Conservation (phyloP, 2,329 filamentous ascomycete species). For the Neurospora sp. region DNA sequence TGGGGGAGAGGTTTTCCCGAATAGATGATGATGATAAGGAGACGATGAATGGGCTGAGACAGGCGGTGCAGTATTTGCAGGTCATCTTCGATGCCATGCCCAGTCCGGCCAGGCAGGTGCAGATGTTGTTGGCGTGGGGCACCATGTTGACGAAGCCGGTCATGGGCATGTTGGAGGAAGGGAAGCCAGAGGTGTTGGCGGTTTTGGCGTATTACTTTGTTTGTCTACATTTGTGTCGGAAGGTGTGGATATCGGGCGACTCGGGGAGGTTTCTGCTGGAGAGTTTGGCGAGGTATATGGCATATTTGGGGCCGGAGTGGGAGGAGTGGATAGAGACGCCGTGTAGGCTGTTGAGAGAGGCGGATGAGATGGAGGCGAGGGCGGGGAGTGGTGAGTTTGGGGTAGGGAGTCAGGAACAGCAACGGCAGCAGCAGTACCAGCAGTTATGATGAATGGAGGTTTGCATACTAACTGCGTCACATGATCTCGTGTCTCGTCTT, state of each 20-base stretch:
- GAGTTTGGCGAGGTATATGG: slow-evolving; percentile 10
- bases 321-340: slow-evolving; percentile 20
- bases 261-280: slow-evolving; percentile 21
- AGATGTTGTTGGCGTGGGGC: slow-evolving; percentile 26
- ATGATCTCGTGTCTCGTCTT: neutral
- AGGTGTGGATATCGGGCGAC: slow-evolving; percentile 25
- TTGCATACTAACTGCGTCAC: neutral
- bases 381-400: neutral
- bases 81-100: slow-evolving; percentile 20
- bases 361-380: slow-evolving; percentile 1
- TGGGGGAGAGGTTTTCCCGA: neutral
- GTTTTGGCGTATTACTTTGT: slow-evolving; percentile 33
- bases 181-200: slow-evolving; percentile 29
- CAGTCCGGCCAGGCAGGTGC: slow-evolving; percentile 7
- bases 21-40: neutral
- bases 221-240: slow-evolving; percentile 26
- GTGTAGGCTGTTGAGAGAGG: slow-evolving; percentile 11
- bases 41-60: slow-evolving; percentile 6
- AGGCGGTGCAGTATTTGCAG: slow-evolving; percentile 21
- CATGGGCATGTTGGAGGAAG: slow-evolving; percentile 24
- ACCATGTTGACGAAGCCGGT: slow-evolving; percentile 25
- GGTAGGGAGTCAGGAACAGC: neutral
- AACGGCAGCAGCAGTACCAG: neutral
- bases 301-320: slow-evolving; percentile 23
- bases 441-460: neutral